Conservation (phyloP, 176 grass and related monocot genomes). For the Musa beccarii region DNA sequence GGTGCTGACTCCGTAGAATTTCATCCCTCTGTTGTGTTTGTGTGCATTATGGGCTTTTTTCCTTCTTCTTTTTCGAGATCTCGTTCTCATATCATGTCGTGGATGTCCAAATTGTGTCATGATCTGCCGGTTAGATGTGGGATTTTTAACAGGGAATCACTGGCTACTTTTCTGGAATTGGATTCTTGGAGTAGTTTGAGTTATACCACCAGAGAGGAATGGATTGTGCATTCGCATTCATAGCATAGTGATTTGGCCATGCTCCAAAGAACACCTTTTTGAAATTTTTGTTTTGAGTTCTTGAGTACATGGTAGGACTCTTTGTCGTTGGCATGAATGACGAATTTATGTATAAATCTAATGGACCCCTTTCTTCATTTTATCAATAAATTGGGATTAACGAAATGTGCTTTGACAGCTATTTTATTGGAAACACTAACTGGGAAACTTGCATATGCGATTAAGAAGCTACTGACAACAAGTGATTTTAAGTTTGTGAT, state of each 20-base stretch:
- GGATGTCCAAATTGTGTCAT: neutral
- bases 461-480: too few relatives aligned
- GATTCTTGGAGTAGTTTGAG: neutral
- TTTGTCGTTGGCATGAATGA: too few relatives aligned
- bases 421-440: too few relatives aligned
- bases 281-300: neutral
- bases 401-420: too few relatives aligned
- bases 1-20: neutral
- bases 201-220: neutral
- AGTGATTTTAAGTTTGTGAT: too few relatives aligned
- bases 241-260: neutral
- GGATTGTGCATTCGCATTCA: neutral
- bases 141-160: neutral
- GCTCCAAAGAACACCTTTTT: neutral
- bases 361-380: too few relatives aligned
- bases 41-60: neutral
- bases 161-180: neutral
- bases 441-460: too few relatives aligned
- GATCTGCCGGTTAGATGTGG: neutral
- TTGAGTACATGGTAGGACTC: too few relatives aligned
- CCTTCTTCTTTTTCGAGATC: neutral
- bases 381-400: too few relatives aligned
- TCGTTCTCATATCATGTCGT: neutral
- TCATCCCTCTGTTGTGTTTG: neutral
- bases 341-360: too few relatives aligned